These are phyloP conservation scores for Suillus plorans DNA, from an alignment of 768 basidiomycete genomes.

Conservation along the genomic window DNA sequence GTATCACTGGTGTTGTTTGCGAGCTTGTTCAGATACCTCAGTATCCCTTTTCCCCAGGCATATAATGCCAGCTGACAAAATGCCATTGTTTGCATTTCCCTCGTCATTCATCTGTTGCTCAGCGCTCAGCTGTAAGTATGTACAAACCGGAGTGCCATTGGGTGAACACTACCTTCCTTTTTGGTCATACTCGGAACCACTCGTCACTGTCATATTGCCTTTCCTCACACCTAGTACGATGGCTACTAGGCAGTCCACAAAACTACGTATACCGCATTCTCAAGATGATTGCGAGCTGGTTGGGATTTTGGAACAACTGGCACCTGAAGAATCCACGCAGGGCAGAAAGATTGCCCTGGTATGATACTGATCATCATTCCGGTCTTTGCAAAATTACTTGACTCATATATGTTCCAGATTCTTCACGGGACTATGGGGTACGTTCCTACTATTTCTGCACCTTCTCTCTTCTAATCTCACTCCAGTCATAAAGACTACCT, in stretches of 20 bases:
- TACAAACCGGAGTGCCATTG: neutral
- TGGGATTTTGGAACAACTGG: conserved; percentile 64
- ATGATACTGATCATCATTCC: conserved; percentile 24
- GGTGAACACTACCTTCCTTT: conserved; percentile 28
- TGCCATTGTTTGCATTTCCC: neutral
- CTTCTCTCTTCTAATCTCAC: neutral
- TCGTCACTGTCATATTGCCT: neutral
- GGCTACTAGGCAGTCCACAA: conserved; percentile 40
- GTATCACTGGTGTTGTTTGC: neutral
- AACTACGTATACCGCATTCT: conserved; percentile 52
- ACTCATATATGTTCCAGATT: conserved; percentile 47
- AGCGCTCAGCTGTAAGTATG: neutral
- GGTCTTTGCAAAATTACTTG: conserved; percentile 10
- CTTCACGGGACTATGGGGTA: conserved; percentile 81
- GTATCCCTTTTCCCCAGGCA: neutral
- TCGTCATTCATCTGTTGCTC: neutral
- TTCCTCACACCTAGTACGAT: conserved; percentile 20
- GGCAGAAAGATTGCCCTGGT: conserved; percentile 69
- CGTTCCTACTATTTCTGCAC: conserved; percentile 18
- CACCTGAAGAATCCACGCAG: conserved; percentile 46
- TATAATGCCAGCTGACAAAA: neutral
- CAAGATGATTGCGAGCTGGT: conserved; percentile 46
- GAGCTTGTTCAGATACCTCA: no score
- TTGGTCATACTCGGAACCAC: conserved; percentile 10
- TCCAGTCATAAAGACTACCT: conserved; percentile 83